Conservation (phyloP, 179 eudicot species). For the Pouteria campechiana region DNA sequence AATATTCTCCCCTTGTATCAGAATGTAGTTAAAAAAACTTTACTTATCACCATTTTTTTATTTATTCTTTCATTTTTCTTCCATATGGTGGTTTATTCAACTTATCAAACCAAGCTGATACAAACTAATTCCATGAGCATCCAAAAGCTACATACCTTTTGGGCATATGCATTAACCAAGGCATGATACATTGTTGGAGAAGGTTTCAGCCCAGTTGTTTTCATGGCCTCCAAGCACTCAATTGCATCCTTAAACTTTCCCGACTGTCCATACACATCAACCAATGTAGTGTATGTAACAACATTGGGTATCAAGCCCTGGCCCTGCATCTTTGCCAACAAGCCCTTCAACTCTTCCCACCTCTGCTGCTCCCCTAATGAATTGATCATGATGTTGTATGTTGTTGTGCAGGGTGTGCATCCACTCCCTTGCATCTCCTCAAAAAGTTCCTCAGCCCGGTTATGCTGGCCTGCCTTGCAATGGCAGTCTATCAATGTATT, state of each 20-base stretch:
- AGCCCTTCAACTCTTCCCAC: conserved; percentile 59
- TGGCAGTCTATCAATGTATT: conserved; percentile 86
- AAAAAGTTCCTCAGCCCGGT: conserved; percentile 65
- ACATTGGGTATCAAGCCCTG: conserved; percentile 81
- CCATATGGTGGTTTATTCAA: no score
- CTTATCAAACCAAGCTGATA: no score
- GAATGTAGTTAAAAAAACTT: no score
- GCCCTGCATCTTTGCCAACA: conserved; percentile 68
- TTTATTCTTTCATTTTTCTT: no score
- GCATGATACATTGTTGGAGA: conserved; percentile 91
- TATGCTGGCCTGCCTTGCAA: conserved; percentile 63
- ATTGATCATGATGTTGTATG: conserved; percentile 90
- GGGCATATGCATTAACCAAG: conserved; percentile 93
- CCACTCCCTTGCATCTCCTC: conserved; percentile 69
- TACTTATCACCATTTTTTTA: no score
- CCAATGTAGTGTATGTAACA: conserved; percentile 81
- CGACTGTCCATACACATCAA: conserved; percentile 77
- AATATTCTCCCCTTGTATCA: no score
- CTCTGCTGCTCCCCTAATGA: conserved; percentile 73
- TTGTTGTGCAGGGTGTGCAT: conserved; percentile 62
- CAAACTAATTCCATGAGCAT: background rate
- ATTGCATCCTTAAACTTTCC: conserved; percentile 87
- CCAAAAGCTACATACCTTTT: conserved; percentile 44
- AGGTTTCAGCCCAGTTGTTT: conserved; percentile 75
- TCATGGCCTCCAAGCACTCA: conserved; percentile 94